These are phyloP conservation scores for Thalassiosira livingstoniorum DNA, from an alignment of 352 stramenopile genomes.

Conservation along the genomic window DNA sequence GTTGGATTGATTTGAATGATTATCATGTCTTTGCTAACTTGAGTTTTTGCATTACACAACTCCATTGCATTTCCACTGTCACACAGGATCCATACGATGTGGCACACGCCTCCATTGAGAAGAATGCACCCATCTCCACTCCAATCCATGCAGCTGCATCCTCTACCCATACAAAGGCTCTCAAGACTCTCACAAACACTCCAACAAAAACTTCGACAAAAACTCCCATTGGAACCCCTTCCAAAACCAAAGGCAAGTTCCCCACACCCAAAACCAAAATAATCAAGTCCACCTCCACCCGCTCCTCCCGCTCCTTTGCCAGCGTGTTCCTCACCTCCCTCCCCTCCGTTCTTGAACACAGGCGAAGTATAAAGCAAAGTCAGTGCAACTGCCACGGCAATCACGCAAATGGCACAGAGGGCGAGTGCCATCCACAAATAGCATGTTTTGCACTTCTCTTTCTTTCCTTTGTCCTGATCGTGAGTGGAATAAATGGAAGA, in stretches of 20 bases:
- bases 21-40: not conserved
- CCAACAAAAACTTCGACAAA: constrained; percentile 33
- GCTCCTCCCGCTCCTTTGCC: too few relatives aligned
- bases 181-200: constrained; percentile 10
- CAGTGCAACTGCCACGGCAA: constrained; percentile 27
- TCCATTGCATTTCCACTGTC: not conserved
- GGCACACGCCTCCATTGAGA: constrained; percentile 16
- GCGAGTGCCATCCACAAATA: constrained; percentile 20
- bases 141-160: too few relatives aligned
- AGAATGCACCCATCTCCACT: not conserved
- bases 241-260: not conserved
- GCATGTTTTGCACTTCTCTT: constrained; percentile 11
- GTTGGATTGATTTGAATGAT: constrained; percentile 5
- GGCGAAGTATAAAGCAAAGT: too few relatives aligned
- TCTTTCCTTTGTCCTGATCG: not conserved
- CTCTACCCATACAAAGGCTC: constrained; percentile 12
- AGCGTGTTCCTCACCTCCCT: too few relatives aligned
- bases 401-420: constrained; percentile 14
- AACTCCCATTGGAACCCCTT: constrained; percentile 21
- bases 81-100: constrained; percentile 55
- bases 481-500: not conserved
- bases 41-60: not conserved
- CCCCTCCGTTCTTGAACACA: too few relatives aligned
- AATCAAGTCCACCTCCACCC: not conserved
- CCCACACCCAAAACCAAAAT: too few relatives aligned